Base-by-base conservation (phyloP, 2,329 filamentous ascomycete species). In the Fusarium palustre region DNA sequence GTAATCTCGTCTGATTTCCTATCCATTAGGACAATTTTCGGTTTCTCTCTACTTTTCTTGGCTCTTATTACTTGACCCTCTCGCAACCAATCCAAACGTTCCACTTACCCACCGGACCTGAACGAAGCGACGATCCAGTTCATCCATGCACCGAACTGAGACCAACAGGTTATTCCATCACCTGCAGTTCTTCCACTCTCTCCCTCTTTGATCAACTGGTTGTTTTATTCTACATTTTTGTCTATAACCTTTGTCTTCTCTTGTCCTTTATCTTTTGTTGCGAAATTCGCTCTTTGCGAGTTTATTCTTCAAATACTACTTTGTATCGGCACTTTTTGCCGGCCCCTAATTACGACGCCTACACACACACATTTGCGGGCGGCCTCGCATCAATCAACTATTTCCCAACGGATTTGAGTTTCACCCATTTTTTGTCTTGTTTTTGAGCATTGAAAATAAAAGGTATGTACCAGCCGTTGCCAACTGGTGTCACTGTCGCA, bases 41-140 rank as follows among this genome's bases (percentile, higher is more conserved):
- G 31, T 20, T 66, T 46, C 41, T 52, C 43, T 55, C 56, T 41
- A 52, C 64, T 64, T 67, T 67, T 58, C 65, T 60, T 69, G 61
- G 52, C 61, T 54, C 38, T 38, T 38, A 43, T 55, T 55, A 56
- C 45, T 56, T 53, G 60, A 48, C 59, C 48, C 57, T 42, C 30
- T 41, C 22, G n/a, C 24, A 47, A 59, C 60, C 58, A 64, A 56
- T 41, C 50, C 11, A 36, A 61, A 36, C 64, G 64, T 56, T 45
- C 38, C 65, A 68, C 59, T 50, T 55, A 39, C 45, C 46, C 59
- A 34, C 38, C 57, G 30, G 62, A 67, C 58, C 41, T 56, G 61
- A 46, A 59, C 66, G 65, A 69, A 69, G 48, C 65, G 66, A 63
- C 48, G 48, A 69, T 66, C 62, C 33, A 34, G 54, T 55, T 63